A percentile compares a stretch with the other conserved stretches of the same genome.
phyloP scores from a whole-genome alignment of 805 yeast species.

The Myxozyma lipomycoides region DNA sequence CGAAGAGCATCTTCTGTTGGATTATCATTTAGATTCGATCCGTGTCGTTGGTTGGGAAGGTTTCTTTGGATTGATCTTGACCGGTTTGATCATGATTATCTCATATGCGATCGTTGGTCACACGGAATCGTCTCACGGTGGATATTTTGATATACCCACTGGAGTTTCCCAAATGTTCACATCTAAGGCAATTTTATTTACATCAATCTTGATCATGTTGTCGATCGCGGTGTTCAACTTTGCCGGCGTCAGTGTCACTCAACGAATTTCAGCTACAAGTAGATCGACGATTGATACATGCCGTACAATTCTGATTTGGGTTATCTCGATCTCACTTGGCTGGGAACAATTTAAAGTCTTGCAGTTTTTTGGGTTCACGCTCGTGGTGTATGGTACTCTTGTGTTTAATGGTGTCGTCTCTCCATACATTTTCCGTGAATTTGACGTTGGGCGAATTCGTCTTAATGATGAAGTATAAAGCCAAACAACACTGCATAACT shows the following conservation, averaged over 20 bases:
- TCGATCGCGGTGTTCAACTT: conserved; percentile 69
- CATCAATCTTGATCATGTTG: conserved; percentile 63
- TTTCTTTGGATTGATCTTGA: conserved; percentile 52
- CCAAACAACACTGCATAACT: no score
- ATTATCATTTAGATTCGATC: conserved; percentile 55
- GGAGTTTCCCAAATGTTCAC: conserved; percentile 49
- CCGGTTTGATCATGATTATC: conserved; percentile 43
- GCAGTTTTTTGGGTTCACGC: conserved; percentile 60
- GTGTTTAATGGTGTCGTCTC: conserved; percentile 54
- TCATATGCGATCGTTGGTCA: conserved; percentile 38
- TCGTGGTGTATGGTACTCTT: conserved; percentile 67
- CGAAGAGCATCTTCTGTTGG: conserved; percentile 63
- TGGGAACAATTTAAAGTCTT: conserved; percentile 68
- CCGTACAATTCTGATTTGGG: conserved; percentile 71
- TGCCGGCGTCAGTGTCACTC: conserved; percentile 68
- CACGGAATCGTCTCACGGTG: conserved; percentile 40
- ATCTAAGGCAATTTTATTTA: conserved; percentile 42
- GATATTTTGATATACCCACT: conserved; percentile 54
- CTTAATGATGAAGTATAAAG: conserved; percentile 7
- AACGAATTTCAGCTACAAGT: conserved; percentile 65
- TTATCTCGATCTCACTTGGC: conserved; percentile 61
- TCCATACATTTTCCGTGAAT: conserved; percentile 6
- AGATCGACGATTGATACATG: conserved; percentile 76
- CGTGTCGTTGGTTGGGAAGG: conserved; percentile 74
- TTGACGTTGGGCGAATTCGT: conserved; percentile 6